These are phyloP conservation scores for Talaromyces sp. DNA, from an alignment of 2,329 filamentous ascomycete genomes.

Conservation along the genomic window DNA sequence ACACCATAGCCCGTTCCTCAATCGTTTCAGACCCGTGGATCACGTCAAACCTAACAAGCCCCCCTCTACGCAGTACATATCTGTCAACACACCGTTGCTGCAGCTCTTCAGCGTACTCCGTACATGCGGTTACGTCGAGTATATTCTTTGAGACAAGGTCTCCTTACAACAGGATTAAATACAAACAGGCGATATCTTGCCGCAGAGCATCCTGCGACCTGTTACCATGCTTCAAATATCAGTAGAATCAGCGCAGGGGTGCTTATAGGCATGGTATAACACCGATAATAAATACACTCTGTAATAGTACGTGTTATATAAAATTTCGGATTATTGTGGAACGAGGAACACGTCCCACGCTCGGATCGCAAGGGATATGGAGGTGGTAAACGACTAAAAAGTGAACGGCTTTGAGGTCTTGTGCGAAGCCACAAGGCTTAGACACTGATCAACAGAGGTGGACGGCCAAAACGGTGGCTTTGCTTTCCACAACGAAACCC, in stretches of 20 bases:
- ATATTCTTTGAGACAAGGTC: too few species aligned
- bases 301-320: too few species aligned
- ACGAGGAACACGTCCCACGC: background rate
- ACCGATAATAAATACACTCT: too few species aligned
- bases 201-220: background rate
- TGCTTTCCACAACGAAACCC: background rate
- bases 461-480: background rate
- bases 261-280: background rate
- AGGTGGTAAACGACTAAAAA: background rate
- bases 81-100: background rate
- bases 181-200: background rate
- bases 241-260: background rate
- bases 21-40: background rate
- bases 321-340: background rate
- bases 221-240: background rate
- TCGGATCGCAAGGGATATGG: background rate
- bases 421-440: background rate
- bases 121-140: too few species aligned
- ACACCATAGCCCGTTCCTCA: background rate
- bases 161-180: background rate
- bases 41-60: background rate
- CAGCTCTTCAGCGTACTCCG: background rate
- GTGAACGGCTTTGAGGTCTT: background rate
- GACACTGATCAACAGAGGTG: background rate
- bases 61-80: too few species aligned